Conservation (phyloP, 805 yeast genomes). For the Candida golubevii region DNA sequence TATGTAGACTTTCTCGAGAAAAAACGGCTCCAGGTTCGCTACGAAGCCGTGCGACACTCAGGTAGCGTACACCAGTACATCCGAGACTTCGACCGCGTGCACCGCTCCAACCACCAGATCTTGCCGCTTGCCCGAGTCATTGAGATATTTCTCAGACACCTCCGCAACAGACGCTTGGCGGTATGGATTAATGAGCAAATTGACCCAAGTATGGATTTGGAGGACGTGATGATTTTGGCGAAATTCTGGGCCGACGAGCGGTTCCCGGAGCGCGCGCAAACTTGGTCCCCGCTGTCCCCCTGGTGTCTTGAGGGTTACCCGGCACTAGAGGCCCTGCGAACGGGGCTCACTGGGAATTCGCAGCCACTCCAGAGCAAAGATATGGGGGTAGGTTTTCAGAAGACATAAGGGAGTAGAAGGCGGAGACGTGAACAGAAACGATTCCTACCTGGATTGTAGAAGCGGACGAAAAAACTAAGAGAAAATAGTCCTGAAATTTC, state of each 20-base stretch:
- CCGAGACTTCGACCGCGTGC: slow-evolving; percentile 5
- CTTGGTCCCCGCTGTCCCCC: too few relatives aligned
- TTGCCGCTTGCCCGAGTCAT: slow-evolving; percentile 4
- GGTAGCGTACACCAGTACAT: slow-evolving; percentile 6
- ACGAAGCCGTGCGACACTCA: slow-evolving; percentile 3
- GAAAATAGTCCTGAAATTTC: too few relatives aligned
- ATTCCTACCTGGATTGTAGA: too few relatives aligned
- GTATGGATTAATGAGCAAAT: neutral
- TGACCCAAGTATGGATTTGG: slow-evolving; percentile 1
- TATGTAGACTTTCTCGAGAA: slow-evolving; percentile 4
- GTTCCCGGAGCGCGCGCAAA: too few relatives aligned
- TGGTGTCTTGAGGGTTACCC: too few relatives aligned
- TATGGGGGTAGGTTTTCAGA: too few relatives aligned
- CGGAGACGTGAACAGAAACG: too few relatives aligned
- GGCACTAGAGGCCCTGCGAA: too few relatives aligned
- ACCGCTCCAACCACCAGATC: slow-evolving; percentile 4
- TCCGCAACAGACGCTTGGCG: slow-evolving; percentile 1
- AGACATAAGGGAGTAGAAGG: too few relatives aligned
- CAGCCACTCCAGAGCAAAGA: too few relatives aligned
- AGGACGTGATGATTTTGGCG: slow-evolving; percentile 4
- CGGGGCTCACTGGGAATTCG: too few relatives aligned
- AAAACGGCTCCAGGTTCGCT: slow-evolving; percentile 4
- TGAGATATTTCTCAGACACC: slow-evolving; percentile 1
- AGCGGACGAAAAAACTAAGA: too few relatives aligned
- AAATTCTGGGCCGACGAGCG: slow-evolving; percentile 1